Evolutionary conservation across 768 basidiomycete genomes (phyloP).

Genomic region (Suillus discolor): DNA sequence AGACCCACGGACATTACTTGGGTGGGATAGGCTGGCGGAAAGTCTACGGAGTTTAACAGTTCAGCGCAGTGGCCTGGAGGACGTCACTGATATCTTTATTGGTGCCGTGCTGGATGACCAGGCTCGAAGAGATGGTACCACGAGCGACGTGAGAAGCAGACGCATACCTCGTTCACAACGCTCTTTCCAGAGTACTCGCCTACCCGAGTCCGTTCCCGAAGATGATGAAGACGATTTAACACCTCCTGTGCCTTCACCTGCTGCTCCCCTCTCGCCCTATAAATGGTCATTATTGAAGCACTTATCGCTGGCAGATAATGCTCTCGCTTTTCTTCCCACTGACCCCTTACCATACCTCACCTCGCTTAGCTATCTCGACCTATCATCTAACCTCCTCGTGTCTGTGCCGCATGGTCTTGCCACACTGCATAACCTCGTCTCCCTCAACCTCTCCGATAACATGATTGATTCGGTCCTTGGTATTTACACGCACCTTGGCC

Average conservation of each 20-base stretch:
- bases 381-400: slow-evolving; percentile 89
- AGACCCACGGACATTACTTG: slow-evolving; percentile 79
- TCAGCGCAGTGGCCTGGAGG: slow-evolving; percentile 79
- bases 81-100: slow-evolving; percentile 76
- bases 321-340: slow-evolving; percentile 77
- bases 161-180: slow-evolving; percentile 46
- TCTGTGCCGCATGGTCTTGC: slow-evolving; percentile 82
- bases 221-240: slow-evolving; percentile 38
- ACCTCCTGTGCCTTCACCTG: slow-evolving; percentile 23
- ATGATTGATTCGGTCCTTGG: slow-evolving; percentile 96
- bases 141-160: slow-evolving; percentile 47
- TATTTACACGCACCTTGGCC: slow-evolving; percentile 80
- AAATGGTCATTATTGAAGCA: slow-evolving; percentile 80
- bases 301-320: slow-evolving; percentile 79
- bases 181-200: slow-evolving; percentile 50
- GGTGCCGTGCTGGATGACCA: slow-evolving; percentile 78
- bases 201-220: slow-evolving; percentile 63
- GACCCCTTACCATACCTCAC: slow-evolving; percentile 67
- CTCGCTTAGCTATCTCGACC: slow-evolving; percentile 79
- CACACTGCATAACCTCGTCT: slow-evolving; percentile 74
- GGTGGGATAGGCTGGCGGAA: slow-evolving; percentile 80
- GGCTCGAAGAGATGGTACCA: slow-evolving; percentile 59
- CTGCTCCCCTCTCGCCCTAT: slow-evolving; percentile 49
- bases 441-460: slow-evolving; percentile 96
- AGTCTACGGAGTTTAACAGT: slow-evolving; percentile 75